Evolutionary conservation across 2,329 filamentous ascomycete species (phyloP), one percentile per base, ranked within the genome.

Genomic region (Raffaelea albimanens): DNA sequence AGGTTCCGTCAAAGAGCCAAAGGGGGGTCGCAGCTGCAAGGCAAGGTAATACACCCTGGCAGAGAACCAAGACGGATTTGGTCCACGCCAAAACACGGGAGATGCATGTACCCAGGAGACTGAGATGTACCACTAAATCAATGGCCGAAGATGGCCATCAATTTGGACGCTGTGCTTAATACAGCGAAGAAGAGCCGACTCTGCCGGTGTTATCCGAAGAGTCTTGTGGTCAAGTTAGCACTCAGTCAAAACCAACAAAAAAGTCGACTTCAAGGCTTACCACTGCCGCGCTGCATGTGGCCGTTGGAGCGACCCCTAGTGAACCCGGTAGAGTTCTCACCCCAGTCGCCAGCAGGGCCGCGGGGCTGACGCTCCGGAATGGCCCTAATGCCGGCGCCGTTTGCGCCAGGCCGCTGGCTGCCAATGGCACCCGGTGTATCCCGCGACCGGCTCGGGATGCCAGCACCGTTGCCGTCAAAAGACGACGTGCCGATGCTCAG

Each of bases 281-380:
- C 79, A 61, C 79, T 83, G 48, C 76, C 73, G 50, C 78, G 72
- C 53, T 78, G 73, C 61, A 73, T 72, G 58, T 83, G 80, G 20
- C 80, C 80, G 55, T 79, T 80, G 46, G 73, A 59, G 43, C 79
- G 74, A 50, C 64, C 65, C 49, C 79, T 75, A 19, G 66, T 68
- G 55, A 82, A 83, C 2, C 76, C 77, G 44, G 59, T 59, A 25
- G 64, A 67, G 40, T 64, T 67, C 59, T 80, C 77, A n/a, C n/a
- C n/a, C 78, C 79, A 82, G n/a, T 65, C 63, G 9, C 54, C 56
- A 58, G 78, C 76, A 2, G 80, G 79, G 22, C 77, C 78, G 22
- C 78, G 71, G n/a, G 79, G 79, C 62, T 83, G 79, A 50, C 79
- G 69, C 55, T 83, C 79, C 3, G 78, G 77, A 66, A 69, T 65